Percentiles rank a stretch among this genome's conserved stretches.
Evolutionary conservation across 2,329 filamentous ascomycete species (phyloP).

Genomic region (Aspergillus arachidicola): DNA sequence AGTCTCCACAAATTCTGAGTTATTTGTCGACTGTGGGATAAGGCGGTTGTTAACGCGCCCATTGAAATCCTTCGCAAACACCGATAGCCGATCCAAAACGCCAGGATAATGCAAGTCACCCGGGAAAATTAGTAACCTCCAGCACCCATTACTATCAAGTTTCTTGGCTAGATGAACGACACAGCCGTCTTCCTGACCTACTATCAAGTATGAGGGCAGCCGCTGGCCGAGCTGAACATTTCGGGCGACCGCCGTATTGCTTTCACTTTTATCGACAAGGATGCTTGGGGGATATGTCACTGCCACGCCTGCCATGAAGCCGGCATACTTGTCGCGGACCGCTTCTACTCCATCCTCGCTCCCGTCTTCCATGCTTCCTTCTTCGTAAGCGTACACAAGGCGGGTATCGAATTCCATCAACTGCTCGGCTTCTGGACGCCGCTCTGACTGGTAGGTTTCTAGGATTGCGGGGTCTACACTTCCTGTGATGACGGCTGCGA

Average conservation of each 20-base stretch:
- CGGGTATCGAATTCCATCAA: too few relatives aligned
- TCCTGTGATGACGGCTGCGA: too few relatives aligned
- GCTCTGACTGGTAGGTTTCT: too few relatives aligned
- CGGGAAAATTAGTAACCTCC: slow-evolving; percentile 24
- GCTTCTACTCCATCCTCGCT: too few relatives aligned
- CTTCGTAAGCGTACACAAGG: too few relatives aligned
- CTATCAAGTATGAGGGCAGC: slow-evolving; percentile 11
- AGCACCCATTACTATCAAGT: slow-evolving; percentile 20
- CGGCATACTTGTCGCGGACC: too few relatives aligned
- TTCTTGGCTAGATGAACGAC: slow-evolving; percentile 9
- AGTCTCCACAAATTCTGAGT: not conserved
- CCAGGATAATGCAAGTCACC: slow-evolving; percentile 15
- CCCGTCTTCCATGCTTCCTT: too few relatives aligned
- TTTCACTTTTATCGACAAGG: not conserved
- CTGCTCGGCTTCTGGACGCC: too few relatives aligned
- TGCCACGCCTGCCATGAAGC: too few relatives aligned
- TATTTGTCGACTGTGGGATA: not conserved
- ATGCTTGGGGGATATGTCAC: not conserved
- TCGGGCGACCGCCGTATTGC: not conserved
- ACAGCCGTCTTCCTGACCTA: slow-evolving; percentile 15
- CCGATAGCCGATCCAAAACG: slow-evolving; percentile 1
- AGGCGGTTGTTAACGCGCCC: not conserved
- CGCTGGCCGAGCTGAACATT: slow-evolving; percentile 21
- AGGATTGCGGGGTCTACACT: too few relatives aligned
- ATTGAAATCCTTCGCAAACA: slow-evolving; percentile 10